phyloP scores from a whole-genome alignment of 139 green algal species.

The Chlorella vulgaris region DNA sequence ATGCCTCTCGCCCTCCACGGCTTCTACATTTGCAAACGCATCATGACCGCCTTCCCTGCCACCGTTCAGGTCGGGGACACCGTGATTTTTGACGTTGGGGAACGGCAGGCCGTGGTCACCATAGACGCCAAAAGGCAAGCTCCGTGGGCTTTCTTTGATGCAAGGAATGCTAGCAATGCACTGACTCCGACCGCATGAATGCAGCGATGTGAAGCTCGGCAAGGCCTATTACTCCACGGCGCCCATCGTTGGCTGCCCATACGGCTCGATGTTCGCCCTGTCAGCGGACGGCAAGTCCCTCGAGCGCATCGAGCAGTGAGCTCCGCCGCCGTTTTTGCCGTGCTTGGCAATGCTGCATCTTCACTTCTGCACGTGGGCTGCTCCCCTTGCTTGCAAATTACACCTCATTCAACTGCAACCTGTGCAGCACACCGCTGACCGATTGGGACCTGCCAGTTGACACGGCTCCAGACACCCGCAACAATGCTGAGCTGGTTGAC shows the following conservation, averaged over 20 bases:
- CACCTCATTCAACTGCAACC: not conserved
- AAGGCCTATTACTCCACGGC: slow-evolving; percentile 35
- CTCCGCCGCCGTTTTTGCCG: not conserved
- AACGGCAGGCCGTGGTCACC: not conserved
- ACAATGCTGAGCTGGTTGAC: slow-evolving; percentile 30
- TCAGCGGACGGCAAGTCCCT: slow-evolving; percentile 33
- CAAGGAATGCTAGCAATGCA: not conserved
- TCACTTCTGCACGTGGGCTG: not conserved
- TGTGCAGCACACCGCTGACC: slow-evolving; percentile 7
- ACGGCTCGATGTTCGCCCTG: slow-evolving; percentile 64
- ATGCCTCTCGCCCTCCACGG: not conserved
- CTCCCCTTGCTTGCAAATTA: not conserved
- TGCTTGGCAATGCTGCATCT: not conserved
- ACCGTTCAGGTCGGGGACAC: not conserved
- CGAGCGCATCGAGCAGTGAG: slow-evolving; percentile 18
- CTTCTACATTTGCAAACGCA: not conserved
- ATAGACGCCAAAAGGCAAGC: not conserved
- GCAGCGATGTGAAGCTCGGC: slow-evolving; percentile 63
- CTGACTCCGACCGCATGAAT: not conserved
- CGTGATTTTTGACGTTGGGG: not conserved
- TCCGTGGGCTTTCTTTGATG: too few relatives aligned
- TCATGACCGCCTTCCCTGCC: not conserved
- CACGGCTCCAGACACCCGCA: not conserved
- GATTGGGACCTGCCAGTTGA: slow-evolving; percentile 19
- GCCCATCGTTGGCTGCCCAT: slow-evolving; percentile 64